A percentile compares a stretch with the other conserved stretches of the same genome.
phyloP scores from a whole-genome alignment of 2,329 filamentous ascomycete species.

The Talaromyces pinophilus region DNA sequence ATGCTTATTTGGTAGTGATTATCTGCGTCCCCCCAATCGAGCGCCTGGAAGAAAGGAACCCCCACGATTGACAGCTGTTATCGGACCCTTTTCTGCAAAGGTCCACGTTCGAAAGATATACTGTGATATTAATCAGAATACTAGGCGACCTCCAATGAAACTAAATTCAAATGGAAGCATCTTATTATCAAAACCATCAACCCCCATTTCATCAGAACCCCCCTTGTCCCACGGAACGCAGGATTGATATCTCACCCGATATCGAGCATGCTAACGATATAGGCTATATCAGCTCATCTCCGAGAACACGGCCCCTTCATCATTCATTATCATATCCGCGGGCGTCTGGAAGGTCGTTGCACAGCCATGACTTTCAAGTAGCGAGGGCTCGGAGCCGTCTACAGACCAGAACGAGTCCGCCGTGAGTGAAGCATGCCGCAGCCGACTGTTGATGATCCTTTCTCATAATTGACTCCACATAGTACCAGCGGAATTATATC shows the following conservation, averaged over 20 bases:
- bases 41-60: neutral
- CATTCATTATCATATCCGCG: conserved; percentile 15
- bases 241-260: conserved; percentile 16
- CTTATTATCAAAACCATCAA: conserved; percentile 15
- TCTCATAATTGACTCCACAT: neutral
- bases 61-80: conserved; percentile 8
- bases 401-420: conserved; percentile 18
- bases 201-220: conserved; percentile 12
- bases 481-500: neutral
- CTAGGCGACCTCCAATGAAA: conserved; percentile 18
- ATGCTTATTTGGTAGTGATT: conserved; percentile 18
- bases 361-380: conserved; percentile 13
- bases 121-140: conserved; percentile 17
- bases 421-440: conserved; percentile 20
- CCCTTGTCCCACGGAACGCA: conserved; percentile 9
- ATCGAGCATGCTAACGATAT: conserved; percentile 18
- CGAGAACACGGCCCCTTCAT: neutral
- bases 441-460: neutral
- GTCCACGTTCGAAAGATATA: conserved; percentile 6
- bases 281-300: conserved; percentile 5
- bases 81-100: conserved; percentile 5
- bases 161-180: conserved; percentile 21
- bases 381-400: conserved; percentile 13
- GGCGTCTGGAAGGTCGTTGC: conserved; percentile 14
- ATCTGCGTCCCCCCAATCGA: conserved; percentile 12